Conservation (phyloP, 768 basidiomycete genomes). For the Macrolepiota fuliginosa region DNA sequence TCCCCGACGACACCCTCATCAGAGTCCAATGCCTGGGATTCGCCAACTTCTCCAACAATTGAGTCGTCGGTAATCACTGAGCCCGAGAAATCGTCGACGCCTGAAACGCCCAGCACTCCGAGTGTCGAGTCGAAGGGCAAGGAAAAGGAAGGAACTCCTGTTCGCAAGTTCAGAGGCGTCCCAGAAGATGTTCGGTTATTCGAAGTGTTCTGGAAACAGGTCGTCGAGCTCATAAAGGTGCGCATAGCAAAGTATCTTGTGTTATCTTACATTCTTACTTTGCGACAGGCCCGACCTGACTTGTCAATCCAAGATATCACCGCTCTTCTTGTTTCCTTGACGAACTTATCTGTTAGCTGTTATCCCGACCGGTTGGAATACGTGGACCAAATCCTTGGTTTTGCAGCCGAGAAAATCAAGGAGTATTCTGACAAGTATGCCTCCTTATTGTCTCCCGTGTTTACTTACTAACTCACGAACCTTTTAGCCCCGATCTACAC, state of each 20-base stretch:
- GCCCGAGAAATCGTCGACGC: conserved; percentile 26
- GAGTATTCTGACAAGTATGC: conserved; percentile 78
- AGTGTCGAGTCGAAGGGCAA: conserved; percentile 42
- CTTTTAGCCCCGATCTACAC: conserved; percentile 78
- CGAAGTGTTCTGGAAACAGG: conserved; percentile 98
- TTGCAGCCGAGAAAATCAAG: conserved; percentile 81
- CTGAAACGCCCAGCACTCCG: conserved; percentile 23
- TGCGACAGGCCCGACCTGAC: conserved; percentile 85
- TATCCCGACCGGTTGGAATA: conserved; percentile 98
- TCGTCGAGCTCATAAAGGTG: conserved; percentile 96
- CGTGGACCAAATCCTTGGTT: conserved; percentile 92
- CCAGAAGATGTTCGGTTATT: conserved; percentile 95
- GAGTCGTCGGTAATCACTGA: conserved; percentile 17
- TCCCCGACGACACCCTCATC: conserved; percentile 36
- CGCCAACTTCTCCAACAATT: conserved; percentile 34
- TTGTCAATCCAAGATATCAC: conserved; percentile 97
- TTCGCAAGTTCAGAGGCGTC: conserved; percentile 90
- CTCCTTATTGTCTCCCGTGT: not conserved
- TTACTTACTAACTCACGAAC: conserved; percentile 6
- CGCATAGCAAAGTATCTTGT: conserved; percentile 17
- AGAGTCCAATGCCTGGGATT: conserved; percentile 45
- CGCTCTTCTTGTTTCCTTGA: conserved; percentile 90
- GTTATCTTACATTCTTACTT: not conserved
- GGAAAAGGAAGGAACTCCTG: conserved; percentile 51
- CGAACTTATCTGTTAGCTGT: conserved; percentile 93